Percentiles rank a stretch among this genome's conserved stretches.
These are phyloP conservation scores for Zygoascus meyerae DNA, from an alignment of 1,139 yeast species.

Conservation along the genomic window DNA sequence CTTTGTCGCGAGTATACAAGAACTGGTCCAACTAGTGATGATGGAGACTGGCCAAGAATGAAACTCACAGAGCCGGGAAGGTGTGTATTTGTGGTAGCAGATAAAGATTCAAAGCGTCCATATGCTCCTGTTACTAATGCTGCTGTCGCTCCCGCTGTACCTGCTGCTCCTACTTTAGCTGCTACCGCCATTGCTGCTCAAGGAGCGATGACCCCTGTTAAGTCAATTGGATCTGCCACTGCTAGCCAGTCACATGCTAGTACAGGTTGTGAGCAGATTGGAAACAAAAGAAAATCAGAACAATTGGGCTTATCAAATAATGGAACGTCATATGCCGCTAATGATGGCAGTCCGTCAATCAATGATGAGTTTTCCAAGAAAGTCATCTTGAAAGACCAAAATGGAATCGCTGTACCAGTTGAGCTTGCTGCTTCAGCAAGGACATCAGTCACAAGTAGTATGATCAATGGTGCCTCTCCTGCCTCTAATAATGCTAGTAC, in stretches of 20 bases:
- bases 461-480: slow-evolving; percentile 5
- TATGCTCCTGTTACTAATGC: neutral
- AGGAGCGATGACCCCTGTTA: neutral
- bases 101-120: slow-evolving; percentile 13
- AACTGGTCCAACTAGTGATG: slow-evolving; percentile 37
- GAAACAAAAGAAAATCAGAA: neutral
- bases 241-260: neutral
- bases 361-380: neutral
- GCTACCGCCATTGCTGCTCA: neutral
- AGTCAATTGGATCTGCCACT: slow-evolving; percentile 2
- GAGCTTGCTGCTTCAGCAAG: slow-evolving; percentile 3
- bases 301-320: no score
- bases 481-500: slow-evolving; percentile 17
- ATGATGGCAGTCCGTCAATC: neutral
- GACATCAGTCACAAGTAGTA: slow-evolving; percentile 7
- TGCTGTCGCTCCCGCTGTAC: slow-evolving; percentile 1
- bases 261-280: no score
- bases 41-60: slow-evolving; percentile 48
- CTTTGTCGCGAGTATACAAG: slow-evolving; percentile 73
- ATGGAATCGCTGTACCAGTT: slow-evolving; percentile 3
- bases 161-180: neutral
- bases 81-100: slow-evolving; percentile 63
- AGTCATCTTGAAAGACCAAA: slow-evolving; percentile 3
- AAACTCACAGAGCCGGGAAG: slow-evolving; percentile 40
- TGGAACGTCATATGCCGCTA: no score